Percentiles rank a stretch among this genome's conserved stretches.
These are phyloP conservation scores for Clathrus columnatus DNA, from an alignment of 768 basidiomycete genomes.

Conservation along the genomic window DNA sequence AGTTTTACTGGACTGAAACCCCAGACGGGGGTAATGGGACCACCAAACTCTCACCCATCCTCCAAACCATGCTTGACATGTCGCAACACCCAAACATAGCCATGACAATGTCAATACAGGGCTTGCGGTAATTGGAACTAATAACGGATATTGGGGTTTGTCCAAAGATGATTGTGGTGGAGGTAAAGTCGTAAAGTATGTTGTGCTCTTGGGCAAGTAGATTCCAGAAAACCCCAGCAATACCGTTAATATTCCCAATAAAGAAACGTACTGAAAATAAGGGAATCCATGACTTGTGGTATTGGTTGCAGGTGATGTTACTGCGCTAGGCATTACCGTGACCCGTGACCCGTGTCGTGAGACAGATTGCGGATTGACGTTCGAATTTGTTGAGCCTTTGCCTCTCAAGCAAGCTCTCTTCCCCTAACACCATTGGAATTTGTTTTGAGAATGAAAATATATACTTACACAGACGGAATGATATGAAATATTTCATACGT, in stretches of 20 bases:
- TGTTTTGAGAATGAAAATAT: too few relatives aligned
- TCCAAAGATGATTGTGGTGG: constrained; percentile 14
- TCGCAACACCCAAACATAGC: constrained; percentile 41
- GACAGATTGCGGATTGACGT: too few relatives aligned
- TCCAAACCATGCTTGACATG: constrained; percentile 67
- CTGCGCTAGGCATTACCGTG: not conserved
- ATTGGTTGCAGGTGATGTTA: not conserved
- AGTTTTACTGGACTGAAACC: constrained; percentile 20
- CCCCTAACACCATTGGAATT: too few relatives aligned
- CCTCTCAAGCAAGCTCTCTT: too few relatives aligned
- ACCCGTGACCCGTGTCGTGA: not conserved
- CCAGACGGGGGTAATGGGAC: constrained; percentile 3
- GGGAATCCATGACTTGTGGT: constrained; percentile 29
- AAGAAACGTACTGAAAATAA: constrained; percentile 51
- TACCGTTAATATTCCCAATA: constrained; percentile 57
- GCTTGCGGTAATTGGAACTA: constrained; percentile 54
- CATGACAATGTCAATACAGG: constrained; percentile 52
- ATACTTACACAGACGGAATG: too few relatives aligned
- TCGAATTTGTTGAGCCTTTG: too few relatives aligned
- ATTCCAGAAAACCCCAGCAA: constrained; percentile 59
- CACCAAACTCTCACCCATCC: constrained; percentile 56
- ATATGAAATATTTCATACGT: too few relatives aligned
- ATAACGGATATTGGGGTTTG: constrained; percentile 58
- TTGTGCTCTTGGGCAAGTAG: constrained; percentile 56
- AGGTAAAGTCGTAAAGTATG: constrained; percentile 31